Conservation (phyloP, 2,329 filamentous ascomycete genomes). For the Ampelomyces quisqualis region DNA sequence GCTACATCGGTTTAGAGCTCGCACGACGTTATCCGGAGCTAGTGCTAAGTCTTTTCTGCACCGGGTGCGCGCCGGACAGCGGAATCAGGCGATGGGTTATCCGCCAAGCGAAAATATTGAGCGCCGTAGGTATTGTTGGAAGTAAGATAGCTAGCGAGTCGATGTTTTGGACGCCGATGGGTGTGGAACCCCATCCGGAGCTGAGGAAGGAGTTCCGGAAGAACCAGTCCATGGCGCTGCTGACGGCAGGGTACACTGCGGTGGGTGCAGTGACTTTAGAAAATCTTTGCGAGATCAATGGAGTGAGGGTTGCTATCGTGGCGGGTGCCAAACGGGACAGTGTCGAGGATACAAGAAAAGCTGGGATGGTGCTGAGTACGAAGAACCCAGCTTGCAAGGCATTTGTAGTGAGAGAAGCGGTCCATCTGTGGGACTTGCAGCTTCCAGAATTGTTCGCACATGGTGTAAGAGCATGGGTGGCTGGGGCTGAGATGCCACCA, state of each 20-base stretch:
- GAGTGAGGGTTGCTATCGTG: slow-evolving; percentile 8
- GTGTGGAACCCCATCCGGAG: neutral
- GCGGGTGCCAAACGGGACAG: slow-evolving; percentile 13
- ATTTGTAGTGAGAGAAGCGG: slow-evolving; percentile 10
- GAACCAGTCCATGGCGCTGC: slow-evolving; percentile 2
- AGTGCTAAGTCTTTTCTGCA: slow-evolving; percentile 11
- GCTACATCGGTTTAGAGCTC: slow-evolving; percentile 12
- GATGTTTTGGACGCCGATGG: neutral
- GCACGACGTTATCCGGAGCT: slow-evolving; percentile 12
- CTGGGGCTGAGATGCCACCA: slow-evolving; percentile 5
- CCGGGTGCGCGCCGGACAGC: slow-evolving; percentile 5
- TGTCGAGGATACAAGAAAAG: slow-evolving; percentile 7
- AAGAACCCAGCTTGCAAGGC: slow-evolving; percentile 3
- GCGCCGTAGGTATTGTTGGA: neutral
- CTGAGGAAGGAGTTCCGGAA: neutral
- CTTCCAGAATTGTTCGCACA: slow-evolving; percentile 14
- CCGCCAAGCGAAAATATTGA: neutral
- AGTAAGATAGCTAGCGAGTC: neutral
- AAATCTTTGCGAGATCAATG: slow-evolving; percentile 2
- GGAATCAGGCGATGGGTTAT: neutral
- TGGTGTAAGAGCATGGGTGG: slow-evolving; percentile 10
- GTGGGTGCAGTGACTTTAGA: slow-evolving; percentile 3
- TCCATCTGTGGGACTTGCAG: slow-evolving; percentile 13
- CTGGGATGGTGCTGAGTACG: slow-evolving; percentile 3
- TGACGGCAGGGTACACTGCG: neutral